A percentile compares a stretch with the other conserved stretches of the same genome.
These are phyloP conservation scores for Fagus crenata DNA, from an alignment of 306 rosid genomes.

Conservation along the genomic window DNA sequence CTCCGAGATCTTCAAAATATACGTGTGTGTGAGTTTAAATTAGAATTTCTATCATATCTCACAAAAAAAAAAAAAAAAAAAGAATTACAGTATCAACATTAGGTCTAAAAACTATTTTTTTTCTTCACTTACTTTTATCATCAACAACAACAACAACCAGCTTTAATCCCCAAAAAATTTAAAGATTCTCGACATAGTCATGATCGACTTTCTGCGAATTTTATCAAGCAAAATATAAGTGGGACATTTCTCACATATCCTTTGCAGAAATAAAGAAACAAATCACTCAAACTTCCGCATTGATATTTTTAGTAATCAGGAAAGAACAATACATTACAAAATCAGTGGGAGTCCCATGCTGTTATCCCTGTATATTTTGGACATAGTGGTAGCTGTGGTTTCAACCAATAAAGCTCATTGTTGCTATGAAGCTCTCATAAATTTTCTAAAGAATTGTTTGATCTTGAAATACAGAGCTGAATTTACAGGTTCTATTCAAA, in stretches of 20 bases:
- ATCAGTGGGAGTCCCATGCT: not conserved
- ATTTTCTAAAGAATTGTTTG: not conserved
- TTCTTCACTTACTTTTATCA: too few species aligned
- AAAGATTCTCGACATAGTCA: not conserved
- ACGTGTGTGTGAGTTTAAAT: too few species aligned
- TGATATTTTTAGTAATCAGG: not conserved
- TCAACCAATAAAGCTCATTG: constrained; percentile 2
- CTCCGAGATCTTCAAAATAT: too few species aligned
- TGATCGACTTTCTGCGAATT: not conserved
- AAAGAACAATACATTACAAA: not conserved
- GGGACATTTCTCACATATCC: not conserved
- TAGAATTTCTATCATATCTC: too few species aligned
- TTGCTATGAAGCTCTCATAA: not conserved
- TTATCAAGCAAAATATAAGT: not conserved
- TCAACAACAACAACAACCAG: too few species aligned
- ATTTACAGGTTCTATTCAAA: constrained; percentile 1
- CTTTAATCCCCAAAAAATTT: too few species aligned
- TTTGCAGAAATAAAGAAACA: not conserved
- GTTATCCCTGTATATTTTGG: not conserved
- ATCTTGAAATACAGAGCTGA: not conserved
- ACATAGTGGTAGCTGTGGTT: not conserved
- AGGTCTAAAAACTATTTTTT: not conserved
- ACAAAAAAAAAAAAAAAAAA: too few species aligned
- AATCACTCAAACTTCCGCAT: not conserved
- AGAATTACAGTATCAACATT: not conserved